Evolutionary conservation across 441 rosid species (phyloP).

Genomic region (Gossypium trilobum): DNA sequence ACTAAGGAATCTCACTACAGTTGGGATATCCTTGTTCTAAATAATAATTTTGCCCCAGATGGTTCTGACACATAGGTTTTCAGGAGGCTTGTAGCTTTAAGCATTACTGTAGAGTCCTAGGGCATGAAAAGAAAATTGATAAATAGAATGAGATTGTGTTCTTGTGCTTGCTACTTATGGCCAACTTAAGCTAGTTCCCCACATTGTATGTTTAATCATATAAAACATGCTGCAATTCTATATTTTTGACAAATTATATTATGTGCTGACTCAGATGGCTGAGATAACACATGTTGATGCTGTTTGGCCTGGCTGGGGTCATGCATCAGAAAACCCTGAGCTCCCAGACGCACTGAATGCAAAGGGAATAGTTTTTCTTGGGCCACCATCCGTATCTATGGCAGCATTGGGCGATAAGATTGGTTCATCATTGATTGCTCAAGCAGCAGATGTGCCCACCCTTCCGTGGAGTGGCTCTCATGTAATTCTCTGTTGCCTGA

Average conservation of each 20-base stretch:
- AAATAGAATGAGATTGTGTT: slow-evolving; percentile 1
- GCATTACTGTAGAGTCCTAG: slow-evolving; percentile 10
- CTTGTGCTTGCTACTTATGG: background rate
- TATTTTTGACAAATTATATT: slow-evolving; percentile 15
- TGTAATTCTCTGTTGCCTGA: slow-evolving; percentile 34
- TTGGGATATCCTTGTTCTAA: background rate
- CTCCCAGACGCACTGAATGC: slow-evolving; percentile 86
- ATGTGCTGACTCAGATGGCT: slow-evolving; percentile 63
- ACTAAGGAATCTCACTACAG: slow-evolving; percentile 2
- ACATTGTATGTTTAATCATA: background rate
- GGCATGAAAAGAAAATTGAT: slow-evolving; percentile 10
- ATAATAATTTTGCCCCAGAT: slow-evolving; percentile 1
- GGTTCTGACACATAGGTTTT: background rate
- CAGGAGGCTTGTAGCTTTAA: background rate
- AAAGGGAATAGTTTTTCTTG: slow-evolving; percentile 87
- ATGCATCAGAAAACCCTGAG: slow-evolving; percentile 99
- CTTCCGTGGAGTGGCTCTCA: slow-evolving; percentile 99
- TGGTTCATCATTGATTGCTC: slow-evolving; percentile 99
- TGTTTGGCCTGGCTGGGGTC: slow-evolving; percentile 99
- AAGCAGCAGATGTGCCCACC: slow-evolving; percentile 96
- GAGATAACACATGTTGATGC: slow-evolving; percentile 97
- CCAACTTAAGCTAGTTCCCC: slow-evolving; percentile 9
- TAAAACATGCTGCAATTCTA: slow-evolving; percentile 8
- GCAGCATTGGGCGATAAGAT: slow-evolving; percentile 97
- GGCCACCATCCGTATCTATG: slow-evolving; percentile 89